These are phyloP conservation scores for Cercospora sesami DNA, from an alignment of 2,329 filamentous ascomycete genomes.

Conservation along the genomic window DNA sequence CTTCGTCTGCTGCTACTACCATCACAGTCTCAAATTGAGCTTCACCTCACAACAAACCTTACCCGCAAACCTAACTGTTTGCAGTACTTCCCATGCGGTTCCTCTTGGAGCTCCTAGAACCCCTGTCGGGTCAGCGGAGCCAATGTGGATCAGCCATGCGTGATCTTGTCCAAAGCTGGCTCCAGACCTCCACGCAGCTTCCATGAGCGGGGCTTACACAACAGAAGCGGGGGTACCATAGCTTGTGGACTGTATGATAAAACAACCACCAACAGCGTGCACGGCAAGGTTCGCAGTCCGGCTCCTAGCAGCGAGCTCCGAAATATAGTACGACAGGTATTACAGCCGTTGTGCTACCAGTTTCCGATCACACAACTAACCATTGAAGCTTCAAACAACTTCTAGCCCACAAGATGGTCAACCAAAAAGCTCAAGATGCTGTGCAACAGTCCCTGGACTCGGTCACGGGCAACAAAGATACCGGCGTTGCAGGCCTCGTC, in stretches of 20 bases:
- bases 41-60: not conserved
- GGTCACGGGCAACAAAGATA: slow-evolving; percentile 34
- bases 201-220: slow-evolving; percentile 10
- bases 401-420: slow-evolving; percentile 15
- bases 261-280: not conserved
- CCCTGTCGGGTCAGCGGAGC: slow-evolving; percentile 8
- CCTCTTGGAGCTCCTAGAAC: not conserved
- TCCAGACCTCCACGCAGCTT: not conserved
- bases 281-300: not conserved
- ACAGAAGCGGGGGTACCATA: slow-evolving; percentile 5
- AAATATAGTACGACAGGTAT: not conserved
- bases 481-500: slow-evolving; percentile 46
- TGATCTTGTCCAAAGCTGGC: not conserved
- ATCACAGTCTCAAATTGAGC: not conserved
- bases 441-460: slow-evolving; percentile 43
- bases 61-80: not conserved
- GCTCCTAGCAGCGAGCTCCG: not conserved
- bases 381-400: not conserved
- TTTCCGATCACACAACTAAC: not conserved
- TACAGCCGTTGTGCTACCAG: not conserved
- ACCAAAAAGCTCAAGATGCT: slow-evolving; percentile 37
- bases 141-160: not conserved
- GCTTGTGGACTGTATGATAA: not conserved
- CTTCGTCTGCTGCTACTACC: not conserved
- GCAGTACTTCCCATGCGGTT: not conserved